phyloP scores from a whole-genome alignment of 768 basidiomycete species.

The Leccinum disarticulatum region DNA sequence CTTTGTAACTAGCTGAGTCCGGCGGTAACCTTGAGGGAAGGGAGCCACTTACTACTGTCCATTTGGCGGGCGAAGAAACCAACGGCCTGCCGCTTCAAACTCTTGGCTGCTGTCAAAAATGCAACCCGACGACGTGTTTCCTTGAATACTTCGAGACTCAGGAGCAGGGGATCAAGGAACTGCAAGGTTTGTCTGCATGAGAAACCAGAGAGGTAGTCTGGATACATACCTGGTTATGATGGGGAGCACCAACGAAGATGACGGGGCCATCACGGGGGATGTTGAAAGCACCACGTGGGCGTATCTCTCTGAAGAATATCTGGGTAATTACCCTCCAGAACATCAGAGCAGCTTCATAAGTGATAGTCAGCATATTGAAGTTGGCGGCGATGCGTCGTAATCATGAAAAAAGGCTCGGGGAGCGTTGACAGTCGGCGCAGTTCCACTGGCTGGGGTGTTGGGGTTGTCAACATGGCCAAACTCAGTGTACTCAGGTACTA shows the following conservation, averaged over 20 bases:
- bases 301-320: conserved; percentile 95
- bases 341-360: conserved; percentile 75
- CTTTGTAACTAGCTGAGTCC: conserved; percentile 40
- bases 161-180: conserved; percentile 90
- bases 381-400: conserved; percentile 7
- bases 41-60: conserved; percentile 70
- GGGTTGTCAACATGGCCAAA: conserved; percentile 32
- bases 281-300: conserved; percentile 92
- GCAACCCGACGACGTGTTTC: conserved; percentile 81
- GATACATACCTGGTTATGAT: conserved; percentile 77
- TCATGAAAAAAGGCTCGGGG: conserved; percentile 10
- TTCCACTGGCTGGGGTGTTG: background rate
- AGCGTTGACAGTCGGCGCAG: background rate
- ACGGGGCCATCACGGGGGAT: conserved; percentile 89
- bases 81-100: conserved; percentile 75
- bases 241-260: conserved; percentile 91
- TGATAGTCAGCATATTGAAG: conserved; percentile 23
- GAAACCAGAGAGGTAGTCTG: conserved; percentile 5
- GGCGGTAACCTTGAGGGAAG: background rate
- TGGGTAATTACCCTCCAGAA: conserved; percentile 87
- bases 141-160: conserved; percentile 81
- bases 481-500: background rate
- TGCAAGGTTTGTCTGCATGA: conserved; percentile 34
- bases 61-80: conserved; percentile 82
- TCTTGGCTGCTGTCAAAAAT: conserved; percentile 87